Percentiles rank a stretch among this genome's conserved stretches.
These are phyloP conservation scores for Halenospora varia DNA, from an alignment of 495 filamentous ascomycete genomes.

Conservation along the genomic window DNA sequence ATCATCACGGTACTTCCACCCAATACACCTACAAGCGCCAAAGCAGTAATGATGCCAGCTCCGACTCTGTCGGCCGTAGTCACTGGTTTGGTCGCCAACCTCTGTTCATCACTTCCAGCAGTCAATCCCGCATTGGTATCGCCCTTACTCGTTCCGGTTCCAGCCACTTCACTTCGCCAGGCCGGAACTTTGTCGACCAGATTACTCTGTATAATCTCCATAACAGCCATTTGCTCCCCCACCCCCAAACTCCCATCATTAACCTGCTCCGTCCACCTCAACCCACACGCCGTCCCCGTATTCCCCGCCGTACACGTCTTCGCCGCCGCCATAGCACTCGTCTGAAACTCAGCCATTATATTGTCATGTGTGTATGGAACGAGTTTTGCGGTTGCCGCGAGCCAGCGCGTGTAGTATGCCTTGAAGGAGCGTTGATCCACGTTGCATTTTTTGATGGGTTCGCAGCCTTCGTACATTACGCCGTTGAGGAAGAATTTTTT, in stretches of 20 bases:
- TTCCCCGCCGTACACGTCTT: conserved; percentile 57
- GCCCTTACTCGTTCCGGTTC: conserved; percentile 70
- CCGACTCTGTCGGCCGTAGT: conserved; percentile 51
- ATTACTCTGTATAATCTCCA: conserved; percentile 60
- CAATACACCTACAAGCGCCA: conserved; percentile 25
- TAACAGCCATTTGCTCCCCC: conserved; percentile 64
- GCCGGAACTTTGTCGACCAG: conserved; percentile 35
- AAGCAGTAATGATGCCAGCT: conserved; percentile 54
- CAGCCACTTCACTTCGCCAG: background rate
- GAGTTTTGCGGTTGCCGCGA: conserved; percentile 64
- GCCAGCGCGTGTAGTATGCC: conserved; percentile 78
- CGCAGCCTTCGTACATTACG: conserved; percentile 58
- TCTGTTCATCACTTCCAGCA: background rate
- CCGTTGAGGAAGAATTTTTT: conserved; percentile 46
- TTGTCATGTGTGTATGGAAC: conserved; percentile 58
- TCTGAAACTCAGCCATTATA: conserved; percentile 59
- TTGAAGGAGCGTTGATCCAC: conserved; percentile 82
- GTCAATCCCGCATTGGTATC: conserved; percentile 57
- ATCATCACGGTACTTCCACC: background rate
- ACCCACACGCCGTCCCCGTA: conserved; percentile 57
- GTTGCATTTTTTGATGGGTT: conserved; percentile 70
- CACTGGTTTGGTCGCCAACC: conserved; percentile 26
- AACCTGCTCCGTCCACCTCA: conserved; percentile 59
- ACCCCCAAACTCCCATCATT: conserved; percentile 51
- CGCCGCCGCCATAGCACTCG: conserved; percentile 63